phyloP scores from a whole-genome alignment of 768 basidiomycete species.

The Boletus huronensis region DNA sequence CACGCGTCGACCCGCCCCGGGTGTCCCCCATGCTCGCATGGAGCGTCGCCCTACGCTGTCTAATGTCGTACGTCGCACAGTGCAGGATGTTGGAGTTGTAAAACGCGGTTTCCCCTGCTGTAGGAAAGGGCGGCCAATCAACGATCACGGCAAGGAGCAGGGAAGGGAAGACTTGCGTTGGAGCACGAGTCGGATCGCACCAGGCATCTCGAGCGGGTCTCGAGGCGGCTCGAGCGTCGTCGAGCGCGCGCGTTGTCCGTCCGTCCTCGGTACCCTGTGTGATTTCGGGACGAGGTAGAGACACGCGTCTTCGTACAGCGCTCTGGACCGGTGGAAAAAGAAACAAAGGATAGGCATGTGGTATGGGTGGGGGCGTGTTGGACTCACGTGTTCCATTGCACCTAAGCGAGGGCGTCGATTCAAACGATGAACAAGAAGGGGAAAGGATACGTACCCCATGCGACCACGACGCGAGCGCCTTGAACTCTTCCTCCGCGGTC shows the following conservation, averaged over 20 bases:
- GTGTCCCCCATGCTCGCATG: slow-evolving; percentile 67
- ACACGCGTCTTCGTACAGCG: slow-evolving; percentile 64
- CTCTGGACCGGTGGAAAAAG: slow-evolving; percentile 17
- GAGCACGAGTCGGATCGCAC: slow-evolving; percentile 51
- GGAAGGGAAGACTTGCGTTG: slow-evolving; percentile 46
- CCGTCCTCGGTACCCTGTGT: slow-evolving; percentile 54
- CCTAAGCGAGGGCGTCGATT: slow-evolving; percentile 33
- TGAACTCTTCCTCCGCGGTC: slow-evolving; percentile 54
- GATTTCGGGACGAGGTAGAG: slow-evolving; percentile 70
- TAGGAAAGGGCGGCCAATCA: background rate
- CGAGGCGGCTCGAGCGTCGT: slow-evolving; percentile 45
- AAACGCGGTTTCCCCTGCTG: slow-evolving; percentile 71
- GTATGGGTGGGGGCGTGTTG: background rate
- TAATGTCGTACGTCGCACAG: slow-evolving; percentile 59
- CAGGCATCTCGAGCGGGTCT: slow-evolving; percentile 70
- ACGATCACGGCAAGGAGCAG: too few relatives aligned
- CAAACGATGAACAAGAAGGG: background rate
- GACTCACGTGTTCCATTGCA: slow-evolving; percentile 80
- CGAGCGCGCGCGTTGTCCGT: slow-evolving; percentile 56
- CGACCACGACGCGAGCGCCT: slow-evolving; percentile 56
- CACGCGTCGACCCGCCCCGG: slow-evolving; percentile 58
- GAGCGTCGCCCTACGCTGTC: slow-evolving; percentile 54
- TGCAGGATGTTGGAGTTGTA: slow-evolving; percentile 81
- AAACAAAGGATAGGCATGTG: background rate
- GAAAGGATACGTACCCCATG: slow-evolving; percentile 46